A percentile compares a stretch with the other conserved stretches of the same genome.
These are phyloP conservation scores for Gillenia trifoliata DNA, from an alignment of 306 rosid species.

Conservation along the genomic window DNA sequence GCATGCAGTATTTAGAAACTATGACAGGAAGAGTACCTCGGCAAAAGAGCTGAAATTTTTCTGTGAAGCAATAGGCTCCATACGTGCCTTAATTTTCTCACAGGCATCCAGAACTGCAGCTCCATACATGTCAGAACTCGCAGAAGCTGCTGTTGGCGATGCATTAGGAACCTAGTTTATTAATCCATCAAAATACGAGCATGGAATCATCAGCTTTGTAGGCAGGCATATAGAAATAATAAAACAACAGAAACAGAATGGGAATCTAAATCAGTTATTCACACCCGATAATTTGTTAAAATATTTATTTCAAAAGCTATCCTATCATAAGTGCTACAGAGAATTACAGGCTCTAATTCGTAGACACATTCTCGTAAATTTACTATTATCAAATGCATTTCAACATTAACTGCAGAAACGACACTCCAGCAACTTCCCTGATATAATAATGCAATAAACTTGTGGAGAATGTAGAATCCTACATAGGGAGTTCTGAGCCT, in stretches of 20 bases:
- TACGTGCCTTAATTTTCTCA: constrained; percentile 76
- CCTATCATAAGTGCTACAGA: not conserved
- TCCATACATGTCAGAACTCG: constrained; percentile 95
- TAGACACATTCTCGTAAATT: not conserved
- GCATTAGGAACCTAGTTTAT: constrained; percentile 78
- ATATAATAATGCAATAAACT: not conserved
- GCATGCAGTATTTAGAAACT: constrained; percentile 3
- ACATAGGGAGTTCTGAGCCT: not conserved
- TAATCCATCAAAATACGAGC: constrained; percentile 10
- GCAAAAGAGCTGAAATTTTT: constrained; percentile 38
- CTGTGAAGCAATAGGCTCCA: constrained; percentile 73
- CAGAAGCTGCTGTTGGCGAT: constrained; percentile 96
- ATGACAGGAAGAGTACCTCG: not conserved
- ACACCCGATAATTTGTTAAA: not conserved
- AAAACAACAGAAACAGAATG: not conserved
- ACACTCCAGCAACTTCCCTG: not conserved
- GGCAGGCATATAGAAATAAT: constrained; percentile 3
- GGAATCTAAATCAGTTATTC: not conserved
- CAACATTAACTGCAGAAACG: not conserved
- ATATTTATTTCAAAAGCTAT: not conserved
- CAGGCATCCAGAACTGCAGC: constrained; percentile 96
- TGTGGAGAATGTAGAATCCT: not conserved
- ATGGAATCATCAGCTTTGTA: constrained; percentile 4
- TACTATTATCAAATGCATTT: not conserved
- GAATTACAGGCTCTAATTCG: not conserved